Percentiles rank a stretch among this genome's conserved stretches.
Evolutionary conservation across 1,139 yeast species (phyloP).

Genomic region (Candida sanyaensis): DNA sequence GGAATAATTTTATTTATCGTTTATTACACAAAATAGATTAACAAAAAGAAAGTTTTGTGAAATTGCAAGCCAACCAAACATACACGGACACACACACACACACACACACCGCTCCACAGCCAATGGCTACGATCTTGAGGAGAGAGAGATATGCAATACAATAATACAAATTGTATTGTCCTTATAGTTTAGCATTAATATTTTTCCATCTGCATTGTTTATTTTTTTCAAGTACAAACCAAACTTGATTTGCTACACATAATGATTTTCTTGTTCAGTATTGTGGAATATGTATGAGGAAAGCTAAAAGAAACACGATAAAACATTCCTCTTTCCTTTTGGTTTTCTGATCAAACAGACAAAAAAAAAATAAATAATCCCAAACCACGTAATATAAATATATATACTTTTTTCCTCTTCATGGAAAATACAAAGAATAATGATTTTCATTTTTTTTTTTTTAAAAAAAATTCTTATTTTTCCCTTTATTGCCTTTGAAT

Average conservation of each 20-base stretch:
- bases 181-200: no score
- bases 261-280: neutral
- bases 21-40: no score
- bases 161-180: no score
- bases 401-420: neutral
- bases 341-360: neutral
- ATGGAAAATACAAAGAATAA: neutral
- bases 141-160: no score
- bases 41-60: neutral
- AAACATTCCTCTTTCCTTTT: neutral
- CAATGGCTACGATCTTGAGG: no score
- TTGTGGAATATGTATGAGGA: neutral
- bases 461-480: constrained; percentile 1
- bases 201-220: neutral
- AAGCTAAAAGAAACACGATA: neutral
- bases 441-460: neutral
- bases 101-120: no score
- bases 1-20: no score
- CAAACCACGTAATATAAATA: neutral
- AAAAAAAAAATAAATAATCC: neutral
- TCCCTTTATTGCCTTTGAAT: neutral
- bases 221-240: neutral
- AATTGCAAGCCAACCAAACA: neutral
- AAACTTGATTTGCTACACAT: neutral
- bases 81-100: no score